phyloP scores from a whole-genome alignment of 1,284 basidiomycete genomes.

The Entoloma clypeatum region DNA sequence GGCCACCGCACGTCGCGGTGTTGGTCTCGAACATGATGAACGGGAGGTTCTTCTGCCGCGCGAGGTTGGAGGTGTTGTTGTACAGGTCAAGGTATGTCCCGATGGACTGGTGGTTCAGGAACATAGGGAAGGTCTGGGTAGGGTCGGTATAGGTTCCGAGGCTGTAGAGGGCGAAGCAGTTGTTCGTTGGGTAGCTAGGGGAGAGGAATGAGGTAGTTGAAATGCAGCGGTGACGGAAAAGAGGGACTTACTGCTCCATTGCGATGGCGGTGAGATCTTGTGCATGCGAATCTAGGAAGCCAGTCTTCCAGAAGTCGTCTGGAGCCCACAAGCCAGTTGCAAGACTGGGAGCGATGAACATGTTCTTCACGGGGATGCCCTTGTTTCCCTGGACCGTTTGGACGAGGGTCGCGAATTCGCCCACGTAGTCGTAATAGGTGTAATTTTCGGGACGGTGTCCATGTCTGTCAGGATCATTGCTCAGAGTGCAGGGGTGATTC shows the following conservation, averaged over 20 bases:
- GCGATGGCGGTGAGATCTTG: constrained; percentile 46
- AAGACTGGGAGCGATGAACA: constrained; percentile 62
- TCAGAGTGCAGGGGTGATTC: constrained; percentile 14
- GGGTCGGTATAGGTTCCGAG: constrained; percentile 38
- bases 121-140: constrained; percentile 49
- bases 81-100: constrained; percentile 45
- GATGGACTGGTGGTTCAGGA: constrained; percentile 52
- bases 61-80: constrained; percentile 39
- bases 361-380: constrained; percentile 39
- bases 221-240: constrained; percentile 5
- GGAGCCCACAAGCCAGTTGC: constrained; percentile 48
- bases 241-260: constrained; percentile 35
- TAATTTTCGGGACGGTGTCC: constrained; percentile 14
- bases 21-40: constrained; percentile 78
- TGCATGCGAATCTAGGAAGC: constrained; percentile 48
- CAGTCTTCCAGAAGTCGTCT: constrained; percentile 53
- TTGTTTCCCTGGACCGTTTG: constrained; percentile 26
- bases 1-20: constrained; percentile 74
- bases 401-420: constrained; percentile 21
- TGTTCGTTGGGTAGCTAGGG: constrained; percentile 50
- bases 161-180: constrained; percentile 49
- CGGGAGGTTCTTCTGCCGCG: constrained; percentile 43
- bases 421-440: constrained; percentile 34
- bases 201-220: constrained; percentile 30
- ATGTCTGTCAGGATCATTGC: constrained; percentile 7